These are phyloP conservation scores for Pontederia crassipes DNA, from an alignment of 176 grass and related monocot species.

Conservation along the genomic window DNA sequence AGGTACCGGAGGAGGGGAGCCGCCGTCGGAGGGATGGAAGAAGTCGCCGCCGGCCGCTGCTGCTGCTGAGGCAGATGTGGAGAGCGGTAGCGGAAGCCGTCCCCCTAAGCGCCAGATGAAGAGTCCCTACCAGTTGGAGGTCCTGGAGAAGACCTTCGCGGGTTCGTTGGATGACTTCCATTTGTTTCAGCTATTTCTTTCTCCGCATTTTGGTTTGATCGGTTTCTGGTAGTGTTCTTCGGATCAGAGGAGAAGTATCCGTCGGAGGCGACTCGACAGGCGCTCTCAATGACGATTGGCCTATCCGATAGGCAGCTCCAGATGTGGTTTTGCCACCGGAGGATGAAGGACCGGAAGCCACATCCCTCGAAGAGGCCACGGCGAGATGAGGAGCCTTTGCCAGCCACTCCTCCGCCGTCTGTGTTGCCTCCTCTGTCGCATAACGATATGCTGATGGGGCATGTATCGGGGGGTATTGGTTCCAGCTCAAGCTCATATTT, in stretches of 20 bases:
- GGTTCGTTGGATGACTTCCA: constrained; percentile 21
- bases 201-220: too few species aligned
- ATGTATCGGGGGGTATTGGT: constrained; percentile 4
- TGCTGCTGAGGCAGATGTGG: too few species aligned
- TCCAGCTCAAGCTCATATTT: constrained; percentile 5
- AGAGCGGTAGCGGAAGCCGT: constrained; percentile 21
- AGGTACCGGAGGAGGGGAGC: not conserved
- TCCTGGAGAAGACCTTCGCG: constrained; percentile 81
- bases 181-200: too few species aligned
- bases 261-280: constrained; percentile 35
- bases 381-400: constrained; percentile 39
- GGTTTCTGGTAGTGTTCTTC: constrained; percentile 14
- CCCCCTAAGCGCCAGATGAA: constrained; percentile 85
- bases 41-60: not conserved
- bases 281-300: constrained; percentile 52
- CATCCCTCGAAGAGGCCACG: constrained; percentile 30
- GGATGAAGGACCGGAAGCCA: constrained; percentile 70
- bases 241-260: constrained; percentile 64
- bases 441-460: constrained; percentile 15
- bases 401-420: constrained; percentile 7
- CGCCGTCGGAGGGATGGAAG: constrained; percentile 9
- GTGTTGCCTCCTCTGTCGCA: constrained; percentile 9
- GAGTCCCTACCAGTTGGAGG: constrained; percentile 87
- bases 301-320: constrained; percentile 91
- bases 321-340: constrained; percentile 98